These are phyloP conservation scores for Agrocybe praecox DNA, from an alignment of 768 basidiomycete genomes.

Conservation along the genomic window DNA sequence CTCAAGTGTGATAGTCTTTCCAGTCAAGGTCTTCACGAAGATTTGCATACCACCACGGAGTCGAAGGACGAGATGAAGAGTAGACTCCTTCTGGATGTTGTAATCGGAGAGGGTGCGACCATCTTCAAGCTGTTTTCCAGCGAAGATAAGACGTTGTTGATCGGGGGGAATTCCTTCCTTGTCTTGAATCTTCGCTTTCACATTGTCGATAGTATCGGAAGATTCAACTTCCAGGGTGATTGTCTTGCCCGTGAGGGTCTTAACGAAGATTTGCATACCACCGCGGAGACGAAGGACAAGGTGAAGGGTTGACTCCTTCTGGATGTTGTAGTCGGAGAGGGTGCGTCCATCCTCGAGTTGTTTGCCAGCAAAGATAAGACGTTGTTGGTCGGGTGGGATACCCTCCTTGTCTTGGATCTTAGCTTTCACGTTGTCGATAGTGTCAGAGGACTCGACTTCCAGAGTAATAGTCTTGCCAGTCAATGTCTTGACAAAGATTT, in stretches of 20 bases:
- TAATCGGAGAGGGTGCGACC: slow-evolving; percentile 79
- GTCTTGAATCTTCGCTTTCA: slow-evolving; percentile 79
- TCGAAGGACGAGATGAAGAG: slow-evolving; percentile 54
- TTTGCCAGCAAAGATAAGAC: slow-evolving; percentile 92
- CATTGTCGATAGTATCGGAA: slow-evolving; percentile 76
- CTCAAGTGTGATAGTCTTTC: slow-evolving; percentile 17
- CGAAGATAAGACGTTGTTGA: slow-evolving; percentile 80
- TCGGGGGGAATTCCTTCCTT: slow-evolving; percentile 83
- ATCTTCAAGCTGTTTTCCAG: slow-evolving; percentile 79
- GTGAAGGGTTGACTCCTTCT: slow-evolving; percentile 80
- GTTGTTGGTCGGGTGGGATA: slow-evolving; percentile 86
- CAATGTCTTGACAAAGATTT: slow-evolving; percentile 86
- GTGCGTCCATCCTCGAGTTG: slow-evolving; percentile 95
- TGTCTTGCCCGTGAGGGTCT: slow-evolving; percentile 75
- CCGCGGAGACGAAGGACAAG: slow-evolving; percentile 75
- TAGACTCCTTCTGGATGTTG: slow-evolving; percentile 77
- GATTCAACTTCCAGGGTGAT: slow-evolving; percentile 79
- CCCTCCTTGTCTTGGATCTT: slow-evolving; percentile 87
- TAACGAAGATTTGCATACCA: slow-evolving; percentile 74
- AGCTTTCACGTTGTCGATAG: slow-evolving; percentile 88
- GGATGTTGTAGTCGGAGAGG: slow-evolving; percentile 81
- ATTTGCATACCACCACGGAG: slow-evolving; percentile 18
- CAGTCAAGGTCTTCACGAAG: slow-evolving; percentile 17
- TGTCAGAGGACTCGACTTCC: slow-evolving; percentile 92
- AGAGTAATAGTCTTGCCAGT: slow-evolving; percentile 93